Base-by-base conservation (phyloP, 352 stramenopile species). In the Phytophthora syringae region DNA sequence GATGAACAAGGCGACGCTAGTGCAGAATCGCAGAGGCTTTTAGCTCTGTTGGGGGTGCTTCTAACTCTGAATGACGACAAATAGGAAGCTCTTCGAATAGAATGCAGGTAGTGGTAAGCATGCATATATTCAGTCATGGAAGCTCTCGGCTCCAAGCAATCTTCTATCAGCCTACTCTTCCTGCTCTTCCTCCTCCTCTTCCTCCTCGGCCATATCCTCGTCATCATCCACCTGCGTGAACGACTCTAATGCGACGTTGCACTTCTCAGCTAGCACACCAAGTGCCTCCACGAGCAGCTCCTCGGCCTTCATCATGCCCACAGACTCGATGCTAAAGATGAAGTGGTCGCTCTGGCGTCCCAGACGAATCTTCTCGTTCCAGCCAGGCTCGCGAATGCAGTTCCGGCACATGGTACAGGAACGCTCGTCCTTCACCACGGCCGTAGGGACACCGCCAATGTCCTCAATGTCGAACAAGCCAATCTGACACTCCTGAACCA, bases 401-500 rank as follows among this genome's bases (percentile, higher is more conserved):
- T 99, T 98, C 28, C 97, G 84, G 65, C 93, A 99, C 95, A 99
- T 99, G 27, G 94, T 98, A 61, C 97, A 99, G 40, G 90, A 80
- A 50, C 88, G 82, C 37, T 90, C 61, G 55, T 96, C 75, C 48
- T 93, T 92, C 22, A 98, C 91, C 5, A 94, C 78, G n/a, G 88
- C 86, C 15, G 79, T 93, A 47, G 71, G 55, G 15, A 88, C 70
- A 9, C 83, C 86, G 2, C 71, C 88, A 30, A 97, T 59, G 68
- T 98, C 92, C 69, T 98, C 92, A 68, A 98, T 97, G 69, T 98
- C 92, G 47, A 97, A 97, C 50, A 97, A 61, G 18, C 88, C 79
- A 52, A 93, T 89, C 24, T 82, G 75, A 51, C 90, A 96, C 16
- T 91, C 86, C 50, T 89, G 70, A 25, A 79, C 70, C 2, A 90